Evolutionary conservation across 192 early-diverging fungal genomes (phyloP).

Genomic region (Jimgerdemannia lactiflua): DNA sequence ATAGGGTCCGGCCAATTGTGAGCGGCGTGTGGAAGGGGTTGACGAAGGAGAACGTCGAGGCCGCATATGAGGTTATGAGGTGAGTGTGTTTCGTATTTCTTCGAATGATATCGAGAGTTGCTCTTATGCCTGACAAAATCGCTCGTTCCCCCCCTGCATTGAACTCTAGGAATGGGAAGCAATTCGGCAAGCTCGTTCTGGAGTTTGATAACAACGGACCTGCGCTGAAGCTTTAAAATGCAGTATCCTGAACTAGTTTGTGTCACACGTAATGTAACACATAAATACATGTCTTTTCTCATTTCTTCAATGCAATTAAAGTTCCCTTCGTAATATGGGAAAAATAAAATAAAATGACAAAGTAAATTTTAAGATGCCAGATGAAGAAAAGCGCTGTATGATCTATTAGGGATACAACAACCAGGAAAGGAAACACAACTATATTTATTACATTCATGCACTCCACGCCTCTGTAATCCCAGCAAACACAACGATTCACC

Average conservation of each 20-base stretch:
- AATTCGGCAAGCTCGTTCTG: constrained; percentile 38
- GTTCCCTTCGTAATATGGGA: no score
- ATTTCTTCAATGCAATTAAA: not conserved
- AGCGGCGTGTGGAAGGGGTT: constrained; percentile 52
- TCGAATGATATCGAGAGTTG: not conserved
- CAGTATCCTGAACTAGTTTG: not conserved
- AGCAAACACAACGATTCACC: not conserved
- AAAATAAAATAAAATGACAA: no score
- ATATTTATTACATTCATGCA: not conserved
- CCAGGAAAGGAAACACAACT: not conserved
- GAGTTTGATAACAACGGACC: constrained; percentile 10
- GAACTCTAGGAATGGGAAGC: constrained; percentile 21
- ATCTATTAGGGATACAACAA: no score
- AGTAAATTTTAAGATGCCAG: no score
- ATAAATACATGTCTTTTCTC: not conserved
- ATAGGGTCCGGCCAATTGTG: constrained; percentile 58
- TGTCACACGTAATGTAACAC: not conserved
- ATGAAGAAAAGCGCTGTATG: no score
- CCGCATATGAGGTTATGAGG: constrained; percentile 27
- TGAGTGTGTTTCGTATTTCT: not conserved
- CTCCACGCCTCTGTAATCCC: not conserved
- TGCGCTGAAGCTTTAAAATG: not conserved
- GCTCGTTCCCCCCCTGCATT: no score
- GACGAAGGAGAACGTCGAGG: constrained; percentile 13
- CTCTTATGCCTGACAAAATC: not conserved